Evolutionary conservation across 805 yeast genomes (phyloP), one percentile per base, ranked within the genome.

Genomic region (Schwanniomyces pseudopolymorphus): DNA sequence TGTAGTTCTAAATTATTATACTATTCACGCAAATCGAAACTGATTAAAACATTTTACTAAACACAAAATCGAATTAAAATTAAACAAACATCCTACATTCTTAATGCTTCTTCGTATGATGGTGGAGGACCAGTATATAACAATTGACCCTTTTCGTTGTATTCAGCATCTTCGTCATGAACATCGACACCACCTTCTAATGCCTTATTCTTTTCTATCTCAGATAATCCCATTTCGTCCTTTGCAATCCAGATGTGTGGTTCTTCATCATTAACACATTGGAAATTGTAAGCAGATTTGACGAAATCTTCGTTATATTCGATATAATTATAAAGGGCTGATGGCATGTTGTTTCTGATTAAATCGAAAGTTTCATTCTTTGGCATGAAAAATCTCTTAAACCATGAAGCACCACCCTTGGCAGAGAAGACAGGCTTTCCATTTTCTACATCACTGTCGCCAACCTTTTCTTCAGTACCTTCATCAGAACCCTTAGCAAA

Each of bases 201-300:
- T 10, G 87, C 82, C 52, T 75, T 75, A 28, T 69, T 69, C 51
- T 83, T 77, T 59, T 85, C 83, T 47, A 77, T 74, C 42, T 77
- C 76, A 14, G 87, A 77, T 44, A 87, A 72, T 4, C 94, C 92
- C 70, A 82, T 66, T 5, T 77, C 69, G 63, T 87, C 95, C 53
- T 70, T 77, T 37, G 86, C 81, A 50, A 86, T 70, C 95, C 95
- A 87, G 42, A 85, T 70, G 46, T 77, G 77, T 25, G 89, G 88
- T 49, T 70, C 81, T 6, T 67, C 75, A 26, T 74, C 83, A n/a
- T 60, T 64, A 33, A 81, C 76, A 35, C 79, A 77, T 20, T 89
- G 88, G 56, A 81, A 79, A 31, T 74, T 70, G 55, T 80, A 84
- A 17, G 77, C 74, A 42, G 63, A 58, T 47, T 64, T 62, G 27